Evolutionary conservation across 2,329 filamentous ascomycete genomes (phyloP), one percentile per base, ranked within the genome.

Genomic region (Alternaria solani): DNA sequence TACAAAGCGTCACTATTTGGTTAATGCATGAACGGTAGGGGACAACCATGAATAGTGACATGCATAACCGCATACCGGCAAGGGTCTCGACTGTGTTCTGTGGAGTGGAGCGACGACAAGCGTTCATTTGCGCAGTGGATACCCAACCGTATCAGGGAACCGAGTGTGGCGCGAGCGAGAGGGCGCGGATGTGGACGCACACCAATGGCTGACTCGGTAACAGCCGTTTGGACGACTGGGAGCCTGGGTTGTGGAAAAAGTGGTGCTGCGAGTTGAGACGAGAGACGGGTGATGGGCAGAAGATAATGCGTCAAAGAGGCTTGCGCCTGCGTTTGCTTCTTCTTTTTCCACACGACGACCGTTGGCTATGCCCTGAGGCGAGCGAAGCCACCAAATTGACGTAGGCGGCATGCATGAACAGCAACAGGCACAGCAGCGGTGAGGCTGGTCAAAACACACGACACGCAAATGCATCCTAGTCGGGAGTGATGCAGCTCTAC

Each of bases 31-130:
- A 59, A 59, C 30, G 14, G 12, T 36, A 53, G 43, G 46, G 46
- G 46, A 49, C 26, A 55, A 18, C 18, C 41, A 57, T 48, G 57
- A 52, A 57, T 61, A 57, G 47, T 57, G 47, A 39, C 28, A 34
- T 56, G 57, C 57, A 60, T 49, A 60, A 57, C 44, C 30, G 44
- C 51, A 20, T 46, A 46, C 47, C 30, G 51, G 41, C 57, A 57
- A 47, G 52, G 58, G 54, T 57, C 58, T 61, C 58, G 58, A 57
- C 58, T 57, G 39, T 52, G 58, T 57, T 61, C 54, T 52, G 58
- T 53, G 47, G 54, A 56, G 12, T 51, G 28, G 41, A 43, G 54
- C 48, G 39, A 30, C 25, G 25, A 30, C 23, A 51, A 53, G 36
- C 38, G 41, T 59, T 59, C 53, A 60, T 57, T 60, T 51, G 42